These are phyloP conservation scores for Solanum aculeatissimum DNA, from an alignment of 305 asterid species.

Conservation along the genomic window DNA sequence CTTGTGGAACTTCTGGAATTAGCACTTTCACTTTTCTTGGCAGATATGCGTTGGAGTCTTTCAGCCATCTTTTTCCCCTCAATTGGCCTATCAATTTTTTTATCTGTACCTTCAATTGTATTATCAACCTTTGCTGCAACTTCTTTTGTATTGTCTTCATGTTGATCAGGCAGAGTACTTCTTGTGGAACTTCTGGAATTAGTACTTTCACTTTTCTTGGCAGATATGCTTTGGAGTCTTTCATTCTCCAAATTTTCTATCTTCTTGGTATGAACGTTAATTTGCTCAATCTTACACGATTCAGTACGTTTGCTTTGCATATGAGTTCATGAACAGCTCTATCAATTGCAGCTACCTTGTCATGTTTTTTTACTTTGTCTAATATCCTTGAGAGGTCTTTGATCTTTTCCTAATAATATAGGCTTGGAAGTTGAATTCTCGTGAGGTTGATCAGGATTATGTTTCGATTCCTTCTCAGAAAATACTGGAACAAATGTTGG, in stretches of 20 bases:
- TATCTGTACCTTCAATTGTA: background rate
- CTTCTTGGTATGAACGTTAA: background rate
- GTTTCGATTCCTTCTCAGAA: conserved; percentile 13
- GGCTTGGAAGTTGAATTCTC: conserved; percentile 5
- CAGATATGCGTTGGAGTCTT: background rate
- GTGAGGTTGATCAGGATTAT: background rate
- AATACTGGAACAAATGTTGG: conserved; percentile 43
- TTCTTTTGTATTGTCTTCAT: conserved; percentile 1
- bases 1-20: conserved; percentile 35
- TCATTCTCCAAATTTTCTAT: background rate
- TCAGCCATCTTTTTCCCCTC: no score
- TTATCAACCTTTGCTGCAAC: background rate
- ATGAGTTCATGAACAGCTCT: background rate
- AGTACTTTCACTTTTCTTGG: conserved; percentile 1
- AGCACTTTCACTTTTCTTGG: conserved; percentile 1
- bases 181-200: conserved; percentile 35
- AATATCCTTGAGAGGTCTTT: conserved; percentile 2
- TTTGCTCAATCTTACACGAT: background rate
- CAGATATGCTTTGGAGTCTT: background rate
- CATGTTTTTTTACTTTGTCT: conserved; percentile 9
- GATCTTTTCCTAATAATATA: background rate
- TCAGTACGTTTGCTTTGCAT: background rate
- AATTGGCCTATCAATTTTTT: background rate
- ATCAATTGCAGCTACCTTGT: background rate
- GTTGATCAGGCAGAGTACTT: conserved; percentile 47